These are phyloP conservation scores for Coprinopsis marcescibilis DNA, from an alignment of 768 basidiomycete genomes.

Conservation along the genomic window DNA sequence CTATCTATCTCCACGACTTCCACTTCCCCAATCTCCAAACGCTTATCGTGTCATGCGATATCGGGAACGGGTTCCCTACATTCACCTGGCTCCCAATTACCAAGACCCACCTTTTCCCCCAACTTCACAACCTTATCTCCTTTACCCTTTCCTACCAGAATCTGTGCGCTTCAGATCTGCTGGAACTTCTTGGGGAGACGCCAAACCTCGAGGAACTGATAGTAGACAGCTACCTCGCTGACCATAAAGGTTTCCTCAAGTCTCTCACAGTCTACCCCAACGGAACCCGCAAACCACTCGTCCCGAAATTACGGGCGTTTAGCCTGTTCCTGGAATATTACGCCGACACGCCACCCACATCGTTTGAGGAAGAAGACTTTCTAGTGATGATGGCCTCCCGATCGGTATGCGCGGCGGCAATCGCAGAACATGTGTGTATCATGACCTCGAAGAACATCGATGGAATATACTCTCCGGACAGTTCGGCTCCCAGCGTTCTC, in stretches of 20 bases:
- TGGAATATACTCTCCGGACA: neutral
- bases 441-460: neutral
- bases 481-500: neutral
- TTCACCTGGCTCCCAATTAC: slow-evolving; percentile 5
- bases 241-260: slow-evolving; percentile 9
- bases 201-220: slow-evolving; percentile 6
- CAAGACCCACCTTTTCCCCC: neutral
- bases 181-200: slow-evolving; percentile 3
- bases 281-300: neutral
- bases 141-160: slow-evolving; percentile 10
- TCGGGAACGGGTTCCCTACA: slow-evolving; percentile 9
- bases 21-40: slow-evolving; percentile 4
- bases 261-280: slow-evolving; percentile 8
- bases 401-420: neutral
- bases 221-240: slow-evolving; percentile 9
- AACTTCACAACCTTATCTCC: slow-evolving; percentile 1
- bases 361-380: slow-evolving; percentile 11
- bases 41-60: slow-evolving; percentile 6
- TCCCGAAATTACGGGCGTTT: slow-evolving; percentile 5
- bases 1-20: slow-evolving; percentile 7
- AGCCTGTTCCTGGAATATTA: slow-evolving; percentile 9
- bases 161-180: slow-evolving; percentile 1
- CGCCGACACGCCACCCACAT: slow-evolving; percentile 7
- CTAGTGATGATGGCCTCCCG: slow-evolving; percentile 9
- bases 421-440: slow-evolving; percentile 2